Base-by-base conservation (phyloP, 2,329 filamentous ascomycete genomes). In the Apiospora koreana region DNA sequence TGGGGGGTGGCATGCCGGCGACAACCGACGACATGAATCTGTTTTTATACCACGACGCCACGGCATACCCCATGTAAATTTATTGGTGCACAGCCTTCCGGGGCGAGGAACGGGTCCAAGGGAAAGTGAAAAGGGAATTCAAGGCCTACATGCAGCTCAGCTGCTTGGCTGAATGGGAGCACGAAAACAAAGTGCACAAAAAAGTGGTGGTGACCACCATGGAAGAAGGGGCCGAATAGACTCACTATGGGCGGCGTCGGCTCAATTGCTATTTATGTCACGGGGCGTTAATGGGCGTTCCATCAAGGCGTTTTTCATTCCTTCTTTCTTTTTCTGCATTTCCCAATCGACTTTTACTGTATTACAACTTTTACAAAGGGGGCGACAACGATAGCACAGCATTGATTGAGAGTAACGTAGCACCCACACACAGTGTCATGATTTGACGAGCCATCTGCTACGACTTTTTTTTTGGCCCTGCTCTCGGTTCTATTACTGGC, bases 11-110 rank as follows among this genome's bases (percentile, higher is more conserved):
- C 43, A 42, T 54, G 25, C 31, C 23, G 3, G 50, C 65, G 9
- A 14, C 54, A n/a, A 35, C 65, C 9, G 70, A 70, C 25, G 76
- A 77, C 23, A 72, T 76, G 70, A 74, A 77, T 41, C 62, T 76
- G 43, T 77, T 76, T 54, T 70, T 77, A 28, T 77, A 75, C 58
- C 68, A 72, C 23, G 72, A 75, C 45, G 54, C 67, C 45, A 46
- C 48, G 31, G 65, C 35, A 21, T 71, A 71, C 50, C 62, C 10
- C 14, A 71, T 69, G 54, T 69, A 68, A 68, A 12, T 23, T n/a
- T 38, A n/a, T 38, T 14, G 18, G 3, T 62, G 28, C 31, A n/a
- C 18, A 9, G 50, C 9, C 3, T 14, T 25, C 12, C 12, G 46
- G 46, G 8, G 1, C 46, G 35, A 35, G 35, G 8, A 28, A 12